Evolutionary conservation across 2,329 filamentous ascomycete species (phyloP).

Genomic region (Diaporthe ilicicola): DNA sequence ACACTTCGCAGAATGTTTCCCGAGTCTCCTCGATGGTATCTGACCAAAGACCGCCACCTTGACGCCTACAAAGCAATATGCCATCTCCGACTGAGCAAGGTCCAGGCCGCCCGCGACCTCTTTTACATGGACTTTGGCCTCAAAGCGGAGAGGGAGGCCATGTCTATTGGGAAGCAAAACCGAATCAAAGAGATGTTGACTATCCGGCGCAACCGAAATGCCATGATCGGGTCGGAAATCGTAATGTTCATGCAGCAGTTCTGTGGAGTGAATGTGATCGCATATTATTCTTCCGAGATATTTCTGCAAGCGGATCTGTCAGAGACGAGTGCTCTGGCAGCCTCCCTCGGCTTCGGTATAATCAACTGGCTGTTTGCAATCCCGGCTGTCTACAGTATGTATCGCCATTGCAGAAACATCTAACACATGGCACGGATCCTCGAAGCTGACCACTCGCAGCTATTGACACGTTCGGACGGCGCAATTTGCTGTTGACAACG

Average conservation of each 20-base stretch:
- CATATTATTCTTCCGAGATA: conserved; percentile 69
- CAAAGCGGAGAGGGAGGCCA: conserved; percentile 61
- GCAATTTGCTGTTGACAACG: conserved; percentile 69
- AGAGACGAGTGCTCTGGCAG: conserved; percentile 60
- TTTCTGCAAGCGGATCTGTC: conserved; percentile 64
- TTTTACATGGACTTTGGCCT: conserved; percentile 67
- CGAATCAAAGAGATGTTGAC: conserved; percentile 66
- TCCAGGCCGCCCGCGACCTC: conserved; percentile 64
- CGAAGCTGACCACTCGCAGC: conserved; percentile 37
- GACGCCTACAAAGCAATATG: conserved; percentile 58
- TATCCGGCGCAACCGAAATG: conserved; percentile 69
- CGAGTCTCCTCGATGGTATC: conserved; percentile 60
- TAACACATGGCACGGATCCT: no score
- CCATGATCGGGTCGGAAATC: conserved; percentile 66
- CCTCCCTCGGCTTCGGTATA: conserved; percentile 70
- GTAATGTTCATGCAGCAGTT: conserved; percentile 71
- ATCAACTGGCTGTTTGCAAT: conserved; percentile 71
- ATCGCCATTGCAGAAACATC: no score
- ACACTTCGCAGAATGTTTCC: conserved; percentile 43
- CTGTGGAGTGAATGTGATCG: conserved; percentile 58
- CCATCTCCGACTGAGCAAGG: conserved; percentile 56
- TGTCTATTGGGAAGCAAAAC: conserved; percentile 55
- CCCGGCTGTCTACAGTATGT: conserved; percentile 63
- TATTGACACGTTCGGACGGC: conserved; percentile 73
- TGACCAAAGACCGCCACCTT: conserved; percentile 54